A percentile compares a stretch with the other conserved stretches of the same genome.
phyloP scores from a whole-genome alignment of 78 protist species.

The Bigelowiella natans region DNA sequence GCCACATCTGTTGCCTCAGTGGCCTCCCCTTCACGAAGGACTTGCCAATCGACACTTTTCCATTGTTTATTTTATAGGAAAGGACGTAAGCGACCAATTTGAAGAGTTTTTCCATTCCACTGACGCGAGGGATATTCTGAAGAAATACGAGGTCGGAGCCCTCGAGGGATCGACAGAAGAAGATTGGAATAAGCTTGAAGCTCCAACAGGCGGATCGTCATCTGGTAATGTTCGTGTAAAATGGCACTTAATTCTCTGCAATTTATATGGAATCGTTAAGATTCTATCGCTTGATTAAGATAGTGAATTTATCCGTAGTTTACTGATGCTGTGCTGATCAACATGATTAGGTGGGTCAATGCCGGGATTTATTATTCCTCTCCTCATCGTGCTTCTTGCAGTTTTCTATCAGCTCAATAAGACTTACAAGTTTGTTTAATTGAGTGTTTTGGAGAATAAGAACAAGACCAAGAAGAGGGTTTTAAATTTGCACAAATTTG shows the following conservation, averaged over 20 bases:
- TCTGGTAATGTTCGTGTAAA: neutral
- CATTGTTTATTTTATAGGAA: neutral
- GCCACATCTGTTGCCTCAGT: no score
- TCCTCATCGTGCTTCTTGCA: neutral
- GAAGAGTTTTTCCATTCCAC: neutral
- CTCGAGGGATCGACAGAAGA: neutral
- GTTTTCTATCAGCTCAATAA: no score
- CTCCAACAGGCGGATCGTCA: neutral
- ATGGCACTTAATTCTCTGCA: neutral
- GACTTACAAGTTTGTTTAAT: no score
- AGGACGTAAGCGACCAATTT: neutral
- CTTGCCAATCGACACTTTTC: neutral
- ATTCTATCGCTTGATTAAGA: neutral
- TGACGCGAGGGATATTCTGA: neutral
- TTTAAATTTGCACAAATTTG: no score
- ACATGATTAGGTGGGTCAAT: no score
- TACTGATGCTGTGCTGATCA: neutral
- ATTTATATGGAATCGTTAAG: neutral
- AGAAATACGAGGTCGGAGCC: neutral
- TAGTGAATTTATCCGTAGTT: neutral
- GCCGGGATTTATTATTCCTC: neutral
- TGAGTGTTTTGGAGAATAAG: no score
- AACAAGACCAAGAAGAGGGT: no score
- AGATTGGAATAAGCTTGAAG: neutral
- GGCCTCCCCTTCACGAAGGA: neutral